phyloP scores from a whole-genome alignment of 805 yeast species.

The Zygotorulaspora florentina region DNA sequence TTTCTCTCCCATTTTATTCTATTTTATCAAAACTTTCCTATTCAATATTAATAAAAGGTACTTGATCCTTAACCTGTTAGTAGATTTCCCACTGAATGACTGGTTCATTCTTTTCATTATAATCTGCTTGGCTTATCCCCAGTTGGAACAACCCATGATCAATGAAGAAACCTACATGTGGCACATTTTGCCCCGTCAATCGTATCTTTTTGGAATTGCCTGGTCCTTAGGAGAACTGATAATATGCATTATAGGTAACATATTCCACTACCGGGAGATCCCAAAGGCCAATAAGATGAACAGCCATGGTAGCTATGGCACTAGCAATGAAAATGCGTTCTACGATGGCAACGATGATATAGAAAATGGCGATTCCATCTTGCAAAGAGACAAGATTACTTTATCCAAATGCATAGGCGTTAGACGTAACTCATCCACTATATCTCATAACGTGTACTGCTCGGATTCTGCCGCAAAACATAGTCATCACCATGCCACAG shows the following conservation, averaged over 20 bases:
- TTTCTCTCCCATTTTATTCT: constrained; percentile 35
- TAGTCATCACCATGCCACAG: constrained; percentile 6
- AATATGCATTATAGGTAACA: constrained; percentile 24
- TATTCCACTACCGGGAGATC: constrained; percentile 27
- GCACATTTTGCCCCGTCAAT: constrained; percentile 41
- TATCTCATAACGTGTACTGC: constrained; percentile 32
- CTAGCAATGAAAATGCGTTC: not conserved
- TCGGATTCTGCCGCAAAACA: constrained; percentile 16
- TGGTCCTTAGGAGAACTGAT: constrained; percentile 37
- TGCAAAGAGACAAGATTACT: constrained; percentile 32
- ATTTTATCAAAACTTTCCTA: constrained; percentile 29
- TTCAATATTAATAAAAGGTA: constrained; percentile 29
- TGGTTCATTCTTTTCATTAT: constrained; percentile 37
- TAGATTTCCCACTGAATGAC: constrained; percentile 34
- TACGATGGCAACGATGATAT: constrained; percentile 2
- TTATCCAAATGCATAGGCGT: constrained; percentile 37
- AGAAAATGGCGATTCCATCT: constrained; percentile 2
- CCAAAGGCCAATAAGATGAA: not conserved
- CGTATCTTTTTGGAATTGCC: constrained; percentile 37
- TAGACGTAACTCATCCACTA: constrained; percentile 34
- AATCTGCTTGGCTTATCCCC: constrained; percentile 40
- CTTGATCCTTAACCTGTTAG: constrained; percentile 30
- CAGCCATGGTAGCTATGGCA: not conserved
- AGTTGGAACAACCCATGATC: constrained; percentile 15
- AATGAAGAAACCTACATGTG: constrained; percentile 18